These are phyloP conservation scores for Geranium incanum DNA, from an alignment of 441 rosid species.

Conservation along the genomic window DNA sequence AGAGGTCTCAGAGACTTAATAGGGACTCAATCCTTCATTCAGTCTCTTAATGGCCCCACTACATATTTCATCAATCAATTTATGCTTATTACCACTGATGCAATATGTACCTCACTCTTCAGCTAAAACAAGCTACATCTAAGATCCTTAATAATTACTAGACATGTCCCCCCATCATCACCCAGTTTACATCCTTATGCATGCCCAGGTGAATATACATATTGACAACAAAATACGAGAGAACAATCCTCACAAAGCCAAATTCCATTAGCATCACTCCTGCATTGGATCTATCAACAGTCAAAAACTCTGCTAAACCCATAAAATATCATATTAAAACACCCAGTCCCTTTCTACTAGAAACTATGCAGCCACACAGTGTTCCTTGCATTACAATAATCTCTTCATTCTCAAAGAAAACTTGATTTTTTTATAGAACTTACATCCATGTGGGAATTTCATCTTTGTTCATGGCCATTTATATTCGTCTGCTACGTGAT, in stretches of 20 bases:
- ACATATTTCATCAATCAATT: not conserved
- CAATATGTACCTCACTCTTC: slow-evolving; percentile 47
- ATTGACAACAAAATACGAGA: slow-evolving; percentile 54
- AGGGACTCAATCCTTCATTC: not conserved
- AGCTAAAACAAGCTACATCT: slow-evolving; percentile 86
- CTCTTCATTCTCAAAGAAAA: slow-evolving; percentile 33
- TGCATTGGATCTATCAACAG: slow-evolving; percentile 69
- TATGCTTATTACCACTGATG: slow-evolving; percentile 13
- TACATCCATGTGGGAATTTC: slow-evolving; percentile 54
- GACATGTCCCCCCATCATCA: slow-evolving; percentile 51
- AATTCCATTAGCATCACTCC: slow-evolving; percentile 77
- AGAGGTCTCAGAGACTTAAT: not conserved
- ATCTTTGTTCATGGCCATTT: slow-evolving; percentile 74
- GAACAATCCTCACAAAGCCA: slow-evolving; percentile 71
- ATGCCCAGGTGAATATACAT: slow-evolving; percentile 52
- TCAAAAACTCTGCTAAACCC: slow-evolving; percentile 48
- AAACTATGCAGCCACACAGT: slow-evolving; percentile 61
- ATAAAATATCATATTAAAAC: slow-evolving; percentile 54
- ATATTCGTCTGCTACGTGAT: slow-evolving; percentile 87
- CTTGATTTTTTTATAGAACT: slow-evolving; percentile 29
- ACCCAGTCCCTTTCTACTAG: slow-evolving; percentile 65
- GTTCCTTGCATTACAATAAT: slow-evolving; percentile 48
- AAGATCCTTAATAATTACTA: slow-evolving; percentile 63
- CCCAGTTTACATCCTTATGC: slow-evolving; percentile 53
- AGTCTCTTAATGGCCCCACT: not conserved